Base-by-base conservation (phyloP, 257 asterid species). In the Salvia hispanica region DNA sequence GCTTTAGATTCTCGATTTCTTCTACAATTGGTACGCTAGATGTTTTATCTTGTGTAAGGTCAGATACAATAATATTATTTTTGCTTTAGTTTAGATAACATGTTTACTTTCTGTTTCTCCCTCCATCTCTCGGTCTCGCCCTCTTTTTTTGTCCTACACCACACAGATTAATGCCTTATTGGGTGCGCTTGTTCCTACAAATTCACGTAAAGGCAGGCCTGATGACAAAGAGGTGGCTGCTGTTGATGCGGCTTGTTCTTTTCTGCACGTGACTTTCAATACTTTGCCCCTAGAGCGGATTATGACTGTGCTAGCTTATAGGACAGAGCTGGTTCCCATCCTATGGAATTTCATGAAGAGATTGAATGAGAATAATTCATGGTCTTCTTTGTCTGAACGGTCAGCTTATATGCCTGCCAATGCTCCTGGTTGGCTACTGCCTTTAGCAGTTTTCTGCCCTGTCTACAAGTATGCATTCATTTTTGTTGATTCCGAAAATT, bases 391-490 rank as follows among this genome's bases (percentile, higher is more conserved):
- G 73, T 82, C 97, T 53, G 85, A 70, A 76, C 86, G 82, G 65
- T 87, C 96, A 56, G 70, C 81, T 61, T 85, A 87, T 84, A 72
- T 87, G 74, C 95, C 93, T 39, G 68, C 78, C 62, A 93, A 83
- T 72, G 74, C 85, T 4, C 91, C 95, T 74, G 97, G 97, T 69
- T 85, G 91, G 95, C 86, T 90, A 70, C 78, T 91, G 71, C 96
- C 97, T 18, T 76, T 94, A 65, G 91, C 95, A 50, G 97, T 83
- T 65, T 94, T 94, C 85, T 94, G 99, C 82, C 97, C 99, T 9
- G 88, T 94, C 44, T 91, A 91, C 83, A 91, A 87, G 96, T 94
- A 81, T 85, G 91, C 75, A 66, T 57, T 67, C 42, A n/a, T 76
- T 56, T 62, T 40, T 51, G 76, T 16, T 34, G 66, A 55, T 66